Percentiles rank a stretch among this genome's conserved stretches.
phyloP scores from a whole-genome alignment of 2,329 filamentous ascomycete genomes.

The Paracamarosporium sp. region DNA sequence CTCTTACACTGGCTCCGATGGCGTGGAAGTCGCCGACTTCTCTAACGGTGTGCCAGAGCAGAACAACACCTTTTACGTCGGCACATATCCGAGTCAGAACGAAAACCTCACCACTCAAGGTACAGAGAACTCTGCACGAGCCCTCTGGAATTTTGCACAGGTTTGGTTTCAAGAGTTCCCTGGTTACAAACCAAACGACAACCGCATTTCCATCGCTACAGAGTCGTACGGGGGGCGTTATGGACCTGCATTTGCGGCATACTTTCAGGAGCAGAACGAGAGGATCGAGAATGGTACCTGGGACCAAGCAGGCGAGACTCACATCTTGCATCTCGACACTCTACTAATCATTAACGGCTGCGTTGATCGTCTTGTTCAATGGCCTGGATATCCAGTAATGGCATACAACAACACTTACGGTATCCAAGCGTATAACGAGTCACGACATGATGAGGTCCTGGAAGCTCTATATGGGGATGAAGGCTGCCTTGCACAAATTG shows the following conservation, averaged over 20 bases:
- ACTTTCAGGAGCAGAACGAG: slow-evolving; percentile 65
- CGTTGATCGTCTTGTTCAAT: slow-evolving; percentile 58
- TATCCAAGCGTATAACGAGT: slow-evolving; percentile 59
- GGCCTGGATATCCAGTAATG: slow-evolving; percentile 56
- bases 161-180: slow-evolving; percentile 70
- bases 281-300: slow-evolving; percentile 53
- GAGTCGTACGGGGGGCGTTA: slow-evolving; percentile 65
- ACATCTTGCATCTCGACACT: slow-evolving; percentile 55
- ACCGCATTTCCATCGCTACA: slow-evolving; percentile 59
- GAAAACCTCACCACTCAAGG: slow-evolving; percentile 55
- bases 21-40: slow-evolving; percentile 36
- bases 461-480: slow-evolving; percentile 52
- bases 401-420: slow-evolving; percentile 67
- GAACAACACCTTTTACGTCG: slow-evolving; percentile 60
- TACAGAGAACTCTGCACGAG: slow-evolving; percentile 60
- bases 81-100: slow-evolving; percentile 59
- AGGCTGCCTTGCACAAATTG: slow-evolving; percentile 63
- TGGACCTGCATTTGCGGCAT: slow-evolving; percentile 62
- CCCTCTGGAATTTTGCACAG: slow-evolving; percentile 65
- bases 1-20: slow-evolving; percentile 21
- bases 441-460: slow-evolving; percentile 54
- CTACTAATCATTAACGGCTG: slow-evolving; percentile 65
- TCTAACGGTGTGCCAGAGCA: slow-evolving; percentile 48
- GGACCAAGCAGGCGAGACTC: slow-evolving; percentile 40
- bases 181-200: slow-evolving; percentile 65